These are phyloP conservation scores for Naganishia liquefaciens DNA, from an alignment of 1,284 basidiomycete genomes.

Conservation along the genomic window DNA sequence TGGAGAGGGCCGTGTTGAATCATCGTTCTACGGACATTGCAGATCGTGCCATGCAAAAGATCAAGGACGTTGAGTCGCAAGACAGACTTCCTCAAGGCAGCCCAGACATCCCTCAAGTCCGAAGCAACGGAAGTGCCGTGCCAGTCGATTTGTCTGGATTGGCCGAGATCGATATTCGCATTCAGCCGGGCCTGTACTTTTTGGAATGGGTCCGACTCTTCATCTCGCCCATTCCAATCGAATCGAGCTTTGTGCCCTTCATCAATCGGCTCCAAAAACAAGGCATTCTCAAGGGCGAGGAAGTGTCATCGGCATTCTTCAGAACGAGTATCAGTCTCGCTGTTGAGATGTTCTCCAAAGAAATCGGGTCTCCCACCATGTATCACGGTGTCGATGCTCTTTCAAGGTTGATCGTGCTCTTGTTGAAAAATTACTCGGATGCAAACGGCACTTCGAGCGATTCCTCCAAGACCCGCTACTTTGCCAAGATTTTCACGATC, in stretches of 20 bases:
- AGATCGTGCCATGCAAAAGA: conserved; percentile 16
- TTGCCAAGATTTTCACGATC: conserved; percentile 97
- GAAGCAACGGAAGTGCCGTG: conserved; percentile 25
- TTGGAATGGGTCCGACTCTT: conserved; percentile 91
- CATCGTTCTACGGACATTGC: conserved; percentile 18
- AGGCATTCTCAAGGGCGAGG: conserved; percentile 93
- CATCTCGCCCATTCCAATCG: conserved; percentile 70
- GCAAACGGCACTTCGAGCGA: conserved; percentile 69
- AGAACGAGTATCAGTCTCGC: conserved; percentile 94
- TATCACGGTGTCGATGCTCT: conserved; percentile 95
- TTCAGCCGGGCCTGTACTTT: conserved; percentile 57
- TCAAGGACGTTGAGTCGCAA: background rate
- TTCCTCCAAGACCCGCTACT: conserved; percentile 91
- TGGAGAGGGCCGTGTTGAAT: conserved; percentile 62
- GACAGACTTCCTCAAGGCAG: conserved; percentile 65
- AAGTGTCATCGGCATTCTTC: conserved; percentile 97
- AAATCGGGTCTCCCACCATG: conserved; percentile 74
- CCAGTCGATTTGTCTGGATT: conserved; percentile 16
- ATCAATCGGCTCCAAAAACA: conserved; percentile 95
- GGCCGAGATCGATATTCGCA: conserved; percentile 45
- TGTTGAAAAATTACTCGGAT: conserved; percentile 99
- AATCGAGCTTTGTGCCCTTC: conserved; percentile 96
- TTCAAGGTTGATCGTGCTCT: conserved; percentile 91
- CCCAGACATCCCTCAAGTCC: conserved; percentile 46
- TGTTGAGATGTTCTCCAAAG: conserved; percentile 87